Base-by-base conservation (phyloP, 2,329 filamentous ascomycete genomes). In the Claviceps maximensis region DNA sequence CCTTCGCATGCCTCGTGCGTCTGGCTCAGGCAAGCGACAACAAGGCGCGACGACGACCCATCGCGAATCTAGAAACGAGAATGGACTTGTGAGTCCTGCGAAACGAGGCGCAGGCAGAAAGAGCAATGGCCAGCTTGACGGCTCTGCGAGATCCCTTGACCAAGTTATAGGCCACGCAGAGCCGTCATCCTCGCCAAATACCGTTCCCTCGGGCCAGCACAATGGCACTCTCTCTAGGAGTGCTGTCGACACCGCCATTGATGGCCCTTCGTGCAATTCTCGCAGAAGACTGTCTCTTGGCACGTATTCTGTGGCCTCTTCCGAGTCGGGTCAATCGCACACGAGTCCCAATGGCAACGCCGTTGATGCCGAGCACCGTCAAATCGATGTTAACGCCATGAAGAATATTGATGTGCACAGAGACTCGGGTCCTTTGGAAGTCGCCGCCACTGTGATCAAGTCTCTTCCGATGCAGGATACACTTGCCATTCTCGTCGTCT, bases 381-480 rank as follows among this genome's bases (percentile, higher is more conserved):
- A 78, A 58, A 84, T 85, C 71, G 83, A 87, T 64, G 80, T 85
- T 62, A 85, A 84, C 66, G 78, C 78, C 59, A 77, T 80, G 65
- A 84, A 84, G 68, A 80, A 84, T 60, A 74, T 77, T 59, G 76
- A 83, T 55, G 77, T 85, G 52, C 84, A 86, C 63, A 83, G 83
- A 60, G 82, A 86, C 65, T 75, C 82, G 52, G 86, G 86, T 55
- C 82, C 87, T 48, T 71, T 95, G 60, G 83, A 87, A 61, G 76
- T 94, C 58, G 85, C 86, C 58, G 80, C 87, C 60, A 95, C 89
- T 53, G 91, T 97, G 62, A 80, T 97, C 66, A 83, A 83, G 63
- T 89, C 89, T 51, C 91, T 90, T 63, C 91, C 91, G 52, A 82
- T 95, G 65, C 87, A 89, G 72, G 91, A 97, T 72, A 95, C 91